phyloP scores from a whole-genome alignment of 2,329 filamentous ascomycete genomes.

The Tetracladium maxilliforme region DNA sequence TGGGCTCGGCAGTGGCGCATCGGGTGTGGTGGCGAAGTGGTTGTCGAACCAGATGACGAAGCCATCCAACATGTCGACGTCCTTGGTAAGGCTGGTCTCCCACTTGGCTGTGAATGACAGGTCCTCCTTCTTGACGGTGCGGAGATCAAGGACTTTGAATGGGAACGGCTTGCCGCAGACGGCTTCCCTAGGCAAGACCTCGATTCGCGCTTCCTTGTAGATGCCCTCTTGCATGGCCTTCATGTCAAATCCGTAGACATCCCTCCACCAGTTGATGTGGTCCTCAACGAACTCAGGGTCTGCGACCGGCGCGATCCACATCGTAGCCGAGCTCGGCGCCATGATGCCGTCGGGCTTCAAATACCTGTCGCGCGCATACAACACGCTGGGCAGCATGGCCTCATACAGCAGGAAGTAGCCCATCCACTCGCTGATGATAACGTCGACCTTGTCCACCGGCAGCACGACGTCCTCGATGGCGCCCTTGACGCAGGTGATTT shows the following conservation, averaged over 20 bases:
- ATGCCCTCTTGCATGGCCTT: constrained; percentile 74
- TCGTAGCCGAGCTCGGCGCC: constrained; percentile 71
- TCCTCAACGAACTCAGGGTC: constrained; percentile 68
- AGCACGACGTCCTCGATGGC: constrained; percentile 77
- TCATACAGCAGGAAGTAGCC: constrained; percentile 88
- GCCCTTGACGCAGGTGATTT: constrained; percentile 68
- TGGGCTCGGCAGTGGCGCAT: constrained; percentile 27
- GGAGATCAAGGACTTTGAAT: constrained; percentile 65
- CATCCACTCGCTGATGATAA: constrained; percentile 98
- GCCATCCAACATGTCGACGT: constrained; percentile 63
- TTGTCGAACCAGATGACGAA: constrained; percentile 91
- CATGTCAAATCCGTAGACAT: constrained; percentile 95
- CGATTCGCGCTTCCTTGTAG: constrained; percentile 67
- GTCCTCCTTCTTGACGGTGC: constrained; percentile 56
- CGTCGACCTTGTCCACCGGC: constrained; percentile 70
- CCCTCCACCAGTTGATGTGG: constrained; percentile 72
- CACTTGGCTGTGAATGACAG: constrained; percentile 63
- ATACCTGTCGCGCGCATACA: constrained; percentile 79
- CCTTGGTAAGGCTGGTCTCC: constrained; percentile 40
- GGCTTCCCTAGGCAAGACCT: constrained; percentile 48
- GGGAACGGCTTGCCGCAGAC: constrained; percentile 44
- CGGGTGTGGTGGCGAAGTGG: constrained; percentile 59
- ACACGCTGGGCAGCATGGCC: constrained; percentile 86
- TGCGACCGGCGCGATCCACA: constrained; percentile 68
- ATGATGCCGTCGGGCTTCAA: constrained; percentile 68